phyloP scores from a whole-genome alignment of 352 stramenopile genomes.

The Pythium folliculosum region DNA sequence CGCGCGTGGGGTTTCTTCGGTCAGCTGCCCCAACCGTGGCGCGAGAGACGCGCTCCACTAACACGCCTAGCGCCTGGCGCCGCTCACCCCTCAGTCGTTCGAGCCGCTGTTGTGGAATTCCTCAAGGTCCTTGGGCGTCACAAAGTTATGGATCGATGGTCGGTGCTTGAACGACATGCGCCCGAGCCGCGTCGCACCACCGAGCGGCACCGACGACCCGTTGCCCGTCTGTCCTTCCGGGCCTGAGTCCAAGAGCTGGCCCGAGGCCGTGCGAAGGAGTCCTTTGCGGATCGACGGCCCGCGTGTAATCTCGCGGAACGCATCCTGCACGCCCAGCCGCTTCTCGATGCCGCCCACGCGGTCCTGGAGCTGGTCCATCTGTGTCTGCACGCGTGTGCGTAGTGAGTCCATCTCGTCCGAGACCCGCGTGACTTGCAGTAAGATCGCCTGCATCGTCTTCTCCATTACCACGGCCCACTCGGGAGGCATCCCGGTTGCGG shows the following conservation, averaged over 20 bases:
- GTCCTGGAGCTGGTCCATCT: constrained; percentile 31
- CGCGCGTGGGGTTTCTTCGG: too few species aligned
- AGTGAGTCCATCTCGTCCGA: constrained; percentile 58
- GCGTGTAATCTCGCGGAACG: constrained; percentile 49
- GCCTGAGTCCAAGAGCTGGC: background rate
- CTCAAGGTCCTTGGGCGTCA: constrained; percentile 57
- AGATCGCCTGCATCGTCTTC: constrained; percentile 51
- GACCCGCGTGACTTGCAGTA: constrained; percentile 53
- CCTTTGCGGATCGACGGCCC: constrained; percentile 24
- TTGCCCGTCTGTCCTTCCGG: background rate
- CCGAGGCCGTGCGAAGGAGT: constrained; percentile 4
- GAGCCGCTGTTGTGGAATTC: constrained; percentile 50
- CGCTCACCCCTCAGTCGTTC: constrained; percentile 40
- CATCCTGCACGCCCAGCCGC: constrained; percentile 45
- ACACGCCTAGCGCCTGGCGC: too few species aligned
- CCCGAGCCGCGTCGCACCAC: constrained; percentile 10
- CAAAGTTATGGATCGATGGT: constrained; percentile 62
- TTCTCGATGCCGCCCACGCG: constrained; percentile 43
- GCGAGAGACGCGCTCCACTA: too few species aligned
- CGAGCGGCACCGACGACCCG: constrained; percentile 4
- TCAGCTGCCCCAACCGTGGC: background rate
- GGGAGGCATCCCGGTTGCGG: constrained; percentile 23
- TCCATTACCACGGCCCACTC: constrained; percentile 59
- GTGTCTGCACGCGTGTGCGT: constrained; percentile 40
- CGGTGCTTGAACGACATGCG: constrained; percentile 24